A percentile compares a stretch with the other conserved stretches of the same genome.
Conservation (phyloP, 192 early-diverging fungal species). For the Kappamyces sp. region DNA sequence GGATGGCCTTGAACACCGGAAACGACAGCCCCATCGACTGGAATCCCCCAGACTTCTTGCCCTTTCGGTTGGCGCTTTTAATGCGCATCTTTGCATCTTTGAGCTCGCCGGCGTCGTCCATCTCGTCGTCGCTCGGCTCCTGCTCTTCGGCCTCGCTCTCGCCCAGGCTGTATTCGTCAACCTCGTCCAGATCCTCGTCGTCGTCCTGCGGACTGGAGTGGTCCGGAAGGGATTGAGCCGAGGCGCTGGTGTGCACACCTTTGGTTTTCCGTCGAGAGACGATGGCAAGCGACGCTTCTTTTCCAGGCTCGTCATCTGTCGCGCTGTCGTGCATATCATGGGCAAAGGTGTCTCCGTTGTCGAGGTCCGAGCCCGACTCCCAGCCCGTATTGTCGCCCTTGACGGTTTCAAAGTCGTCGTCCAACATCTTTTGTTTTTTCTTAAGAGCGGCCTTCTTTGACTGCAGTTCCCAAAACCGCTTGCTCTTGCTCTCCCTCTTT, state of each 20-base stretch:
- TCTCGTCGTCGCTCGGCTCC: constrained; percentile 15
- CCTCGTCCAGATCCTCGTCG: constrained; percentile 12
- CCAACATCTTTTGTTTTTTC: not conserved
- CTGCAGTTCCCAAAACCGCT: constrained; percentile 8
- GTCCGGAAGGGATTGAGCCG: not conserved
- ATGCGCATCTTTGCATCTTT: constrained; percentile 26
- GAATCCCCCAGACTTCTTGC: constrained; percentile 95
- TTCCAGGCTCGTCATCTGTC: constrained; percentile 7
- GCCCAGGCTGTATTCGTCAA: constrained; percentile 13
- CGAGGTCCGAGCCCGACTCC: constrained; percentile 29
- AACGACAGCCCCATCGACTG: constrained; percentile 93
- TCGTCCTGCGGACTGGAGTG: not conserved
- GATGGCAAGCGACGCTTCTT: too few species aligned
- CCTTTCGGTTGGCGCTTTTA: constrained; percentile 75
- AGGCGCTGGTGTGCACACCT: not conserved
- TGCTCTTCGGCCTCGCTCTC: constrained; percentile 17
- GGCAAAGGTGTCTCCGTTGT: constrained; percentile 11
- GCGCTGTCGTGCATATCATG: constrained; percentile 14
- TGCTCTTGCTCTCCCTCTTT: not conserved
- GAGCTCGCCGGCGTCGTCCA: constrained; percentile 22
- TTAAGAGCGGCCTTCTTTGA: not conserved
- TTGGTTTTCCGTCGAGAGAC: not conserved
- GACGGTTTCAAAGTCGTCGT: constrained; percentile 7
- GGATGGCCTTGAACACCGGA: constrained; percentile 75
- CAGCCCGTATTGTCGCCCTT: constrained; percentile 15